Evolutionary conservation across 371 early-diverging fungal genomes (phyloP).

Genomic region (Basidiobolus meristosporus): DNA sequence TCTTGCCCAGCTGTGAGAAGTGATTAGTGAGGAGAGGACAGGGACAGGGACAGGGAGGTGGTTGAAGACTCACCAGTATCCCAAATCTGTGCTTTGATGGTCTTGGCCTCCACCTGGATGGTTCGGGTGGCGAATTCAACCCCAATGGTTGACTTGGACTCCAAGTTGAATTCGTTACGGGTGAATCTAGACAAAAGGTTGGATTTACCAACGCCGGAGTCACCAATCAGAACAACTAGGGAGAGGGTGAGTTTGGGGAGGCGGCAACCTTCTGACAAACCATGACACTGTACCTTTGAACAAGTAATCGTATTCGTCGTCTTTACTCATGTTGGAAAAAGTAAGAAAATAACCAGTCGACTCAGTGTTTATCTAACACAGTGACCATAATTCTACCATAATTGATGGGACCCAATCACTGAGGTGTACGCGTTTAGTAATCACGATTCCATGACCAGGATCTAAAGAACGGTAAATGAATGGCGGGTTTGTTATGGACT

Average conservation of each 20-base stretch:
- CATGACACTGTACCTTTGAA: constrained; percentile 64
- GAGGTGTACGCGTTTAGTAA: too few species aligned
- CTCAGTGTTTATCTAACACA: too few species aligned
- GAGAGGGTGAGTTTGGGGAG: neutral
- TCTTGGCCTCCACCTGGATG: constrained; percentile 90
- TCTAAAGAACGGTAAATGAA: too few species aligned
- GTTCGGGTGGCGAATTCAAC: constrained; percentile 98
- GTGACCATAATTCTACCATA: too few species aligned
- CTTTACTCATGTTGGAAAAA: constrained; percentile 66
- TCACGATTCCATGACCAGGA: too few species aligned
- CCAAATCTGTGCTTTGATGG: constrained; percentile 99
- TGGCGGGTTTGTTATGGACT: too few species aligned
- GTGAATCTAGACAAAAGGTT: constrained; percentile 96
- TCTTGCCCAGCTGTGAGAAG: constrained; percentile 66
- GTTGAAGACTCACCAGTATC: constrained; percentile 72
- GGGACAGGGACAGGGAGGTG: neutral
- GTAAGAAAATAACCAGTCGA: too few species aligned
- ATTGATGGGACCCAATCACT: too few species aligned
- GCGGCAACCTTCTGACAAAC: too few species aligned
- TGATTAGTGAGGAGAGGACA: neutral
- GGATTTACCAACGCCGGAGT: constrained; percentile 99
- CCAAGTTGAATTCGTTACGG: constrained; percentile 91
- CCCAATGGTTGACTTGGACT: constrained; percentile 98
- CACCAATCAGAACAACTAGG: constrained; percentile 98
- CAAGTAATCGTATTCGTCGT: constrained; percentile 91